phyloP scores from a whole-genome alignment of 179 eudicot species.

The Spinacia oleracea region DNA sequence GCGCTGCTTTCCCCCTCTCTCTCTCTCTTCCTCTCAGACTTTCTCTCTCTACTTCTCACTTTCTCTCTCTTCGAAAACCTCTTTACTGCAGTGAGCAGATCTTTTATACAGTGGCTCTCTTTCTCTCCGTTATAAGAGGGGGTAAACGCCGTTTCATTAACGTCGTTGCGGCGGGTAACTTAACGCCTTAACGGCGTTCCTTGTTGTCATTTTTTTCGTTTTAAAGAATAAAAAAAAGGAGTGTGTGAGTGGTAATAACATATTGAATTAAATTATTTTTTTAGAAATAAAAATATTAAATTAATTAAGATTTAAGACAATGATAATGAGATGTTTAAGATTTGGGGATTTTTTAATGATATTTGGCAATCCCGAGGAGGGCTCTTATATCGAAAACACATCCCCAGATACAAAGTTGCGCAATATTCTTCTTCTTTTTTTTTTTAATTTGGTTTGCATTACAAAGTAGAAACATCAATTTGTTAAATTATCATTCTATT shows the following conservation, averaged over 20 bases:
- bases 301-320: neutral
- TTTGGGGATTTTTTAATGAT: conserved; percentile 15
- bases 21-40: conserved; percentile 28
- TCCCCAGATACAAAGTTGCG: neutral
- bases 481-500: too few species aligned
- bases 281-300: too few species aligned
- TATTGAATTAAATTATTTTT: too few species aligned
- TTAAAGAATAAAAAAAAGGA: neutral
- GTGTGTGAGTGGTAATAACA: neutral
- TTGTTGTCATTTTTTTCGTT: neutral
- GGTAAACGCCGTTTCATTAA: conserved; percentile 39
- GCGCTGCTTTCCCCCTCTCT: conserved; percentile 30
- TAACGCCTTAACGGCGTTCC: conserved; percentile 31
- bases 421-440: too few species aligned
- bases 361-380: conserved; percentile 63
- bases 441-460: too few species aligned
- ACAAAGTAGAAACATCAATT: too few species aligned
- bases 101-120: conserved; percentile 25
- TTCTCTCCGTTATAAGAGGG: conserved; percentile 18
- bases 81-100: conserved; percentile 23
- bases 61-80: conserved; percentile 26
- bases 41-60: conserved; percentile 26
- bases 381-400: conserved; percentile 1
- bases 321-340: conserved; percentile 11
- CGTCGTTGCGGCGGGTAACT: conserved; percentile 42